A percentile compares a stretch with the other conserved stretches of the same genome.
phyloP scores from a whole-genome alignment of 768 basidiomycete species.

The Panellus pusillus region DNA sequence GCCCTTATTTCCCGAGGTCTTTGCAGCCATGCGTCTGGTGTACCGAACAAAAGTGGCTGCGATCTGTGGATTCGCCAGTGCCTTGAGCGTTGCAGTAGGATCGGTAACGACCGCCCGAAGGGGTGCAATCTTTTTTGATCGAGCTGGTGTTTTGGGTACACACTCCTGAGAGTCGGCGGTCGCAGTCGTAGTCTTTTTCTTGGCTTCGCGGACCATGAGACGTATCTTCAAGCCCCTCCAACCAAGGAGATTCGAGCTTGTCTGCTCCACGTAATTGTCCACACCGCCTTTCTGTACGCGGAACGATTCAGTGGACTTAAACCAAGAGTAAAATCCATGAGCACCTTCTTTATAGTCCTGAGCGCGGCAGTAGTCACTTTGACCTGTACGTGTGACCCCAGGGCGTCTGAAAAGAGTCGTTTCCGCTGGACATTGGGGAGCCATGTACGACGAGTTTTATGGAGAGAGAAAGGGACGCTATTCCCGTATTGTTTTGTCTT shows the following conservation, averaged over 20 bases:
- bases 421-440: conserved; percentile 85
- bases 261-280: conserved; percentile 64
- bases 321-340: not conserved
- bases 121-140: not conserved
- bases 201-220: conserved; percentile 29
- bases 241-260: conserved; percentile 39
- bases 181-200: conserved; percentile 13
- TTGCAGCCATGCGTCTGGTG: conserved; percentile 29
- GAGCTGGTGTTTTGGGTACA: not conserved
- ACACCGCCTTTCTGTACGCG: conserved; percentile 59
- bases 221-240: conserved; percentile 53
- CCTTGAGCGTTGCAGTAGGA: conserved; percentile 2
- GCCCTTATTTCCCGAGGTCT: conserved; percentile 27
- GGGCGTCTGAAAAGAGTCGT: conserved; percentile 63
- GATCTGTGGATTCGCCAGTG: not conserved
- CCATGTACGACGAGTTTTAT: conserved; percentile 88
- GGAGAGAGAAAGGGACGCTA: conserved; percentile 86
- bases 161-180: not conserved
- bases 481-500: conserved; percentile 80
- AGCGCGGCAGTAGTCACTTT: conserved; percentile 78
- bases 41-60: conserved; percentile 19
- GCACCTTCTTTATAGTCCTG: conserved; percentile 82
- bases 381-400: conserved; percentile 57
- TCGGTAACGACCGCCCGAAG: not conserved
- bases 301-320: not conserved